Percentiles rank a stretch among this genome's conserved stretches.
These are phyloP conservation scores for Mortierella sp. DNA, from an alignment of 371 early-diverging fungal species.

Conservation along the genomic window DNA sequence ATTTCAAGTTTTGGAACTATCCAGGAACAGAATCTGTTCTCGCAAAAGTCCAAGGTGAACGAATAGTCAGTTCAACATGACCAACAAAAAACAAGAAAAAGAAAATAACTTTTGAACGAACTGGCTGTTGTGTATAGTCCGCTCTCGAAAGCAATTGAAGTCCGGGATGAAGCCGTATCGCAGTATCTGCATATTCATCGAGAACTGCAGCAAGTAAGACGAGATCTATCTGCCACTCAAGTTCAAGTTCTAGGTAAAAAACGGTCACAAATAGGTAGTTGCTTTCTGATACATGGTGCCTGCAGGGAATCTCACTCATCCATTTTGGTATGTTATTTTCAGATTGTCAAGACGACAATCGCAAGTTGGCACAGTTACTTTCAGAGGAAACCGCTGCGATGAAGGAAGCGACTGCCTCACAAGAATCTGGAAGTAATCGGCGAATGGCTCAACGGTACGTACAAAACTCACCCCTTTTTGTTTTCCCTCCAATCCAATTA, in stretches of 20 bases:
- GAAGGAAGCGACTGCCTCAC: slow-evolving; percentile 22
- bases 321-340: neutral
- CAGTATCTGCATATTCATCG: slow-evolving; percentile 44
- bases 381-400: slow-evolving; percentile 22
- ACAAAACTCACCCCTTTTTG: too few species aligned
- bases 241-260: slow-evolving; percentile 35
- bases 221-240: slow-evolving; percentile 32
- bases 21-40: too few species aligned
- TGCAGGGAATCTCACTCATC: neutral
- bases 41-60: too few species aligned
- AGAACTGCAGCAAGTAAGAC: slow-evolving; percentile 30
- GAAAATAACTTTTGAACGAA: neutral
- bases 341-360: slow-evolving; percentile 48
- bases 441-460: slow-evolving; percentile 20
- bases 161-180: slow-evolving; percentile 49
- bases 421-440: slow-evolving; percentile 15
- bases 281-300: neutral
- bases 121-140: neutral
- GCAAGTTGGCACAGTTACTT: slow-evolving; percentile 20
- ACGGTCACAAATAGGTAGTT: neutral
- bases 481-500: too few species aligned
- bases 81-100: neutral
- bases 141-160: slow-evolving; percentile 24
- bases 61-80: neutral
- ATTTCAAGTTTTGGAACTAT: neutral